Base-by-base conservation (phyloP, 345 rosid genomes). In the Camelina neglecta region DNA sequence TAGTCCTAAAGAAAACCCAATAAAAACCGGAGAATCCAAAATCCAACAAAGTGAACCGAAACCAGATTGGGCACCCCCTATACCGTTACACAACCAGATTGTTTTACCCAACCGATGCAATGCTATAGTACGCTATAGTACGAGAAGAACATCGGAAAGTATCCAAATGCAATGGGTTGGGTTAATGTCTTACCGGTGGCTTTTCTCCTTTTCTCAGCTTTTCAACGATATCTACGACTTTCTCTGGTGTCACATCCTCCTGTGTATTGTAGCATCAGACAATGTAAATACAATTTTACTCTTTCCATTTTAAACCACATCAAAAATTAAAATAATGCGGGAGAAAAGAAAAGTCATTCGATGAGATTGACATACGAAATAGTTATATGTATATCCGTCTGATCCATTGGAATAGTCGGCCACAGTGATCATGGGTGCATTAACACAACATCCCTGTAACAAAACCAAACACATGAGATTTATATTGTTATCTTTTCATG, bases 351-450 rank as follows among this genome's bases (percentile, higher is more conserved):
- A 61, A 67, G 59, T 38, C 12, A 21, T 47, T 62, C 24, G 18
- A 75, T 18, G 47, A 61, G 60, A 51, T 51, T 65, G 74, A 83
- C 97, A n/a, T 77, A 88, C 97, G 56, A 85, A 96, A 68, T 93
- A 96, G 83, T 93, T 91, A 80, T 96, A 96, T 20, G 92, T 84
- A 75, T 96, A 96, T 83, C 96, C 98, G 81, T 91, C 95, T 9
- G 96, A 96, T 76, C 98, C 97, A 69, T 86, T 91, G 44, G 95
- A 89, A 72, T 91, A 96, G 84, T 96, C 97, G 4, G 92, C 98
- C 67, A 96, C 98, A 1, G 96, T 91, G 78, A 96, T 96, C 99
- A 96, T 96, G 42, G 96, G 99, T 64, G 99, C 98, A 72, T 96
- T 96, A 42, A 93, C 99, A 66, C 98, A 96, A 75, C 96, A 87